Evolutionary conservation across 2,329 filamentous ascomycete genomes (phyloP), one percentile per base, ranked within the genome.

Genomic region (Colletotrichum tanaceti): DNA sequence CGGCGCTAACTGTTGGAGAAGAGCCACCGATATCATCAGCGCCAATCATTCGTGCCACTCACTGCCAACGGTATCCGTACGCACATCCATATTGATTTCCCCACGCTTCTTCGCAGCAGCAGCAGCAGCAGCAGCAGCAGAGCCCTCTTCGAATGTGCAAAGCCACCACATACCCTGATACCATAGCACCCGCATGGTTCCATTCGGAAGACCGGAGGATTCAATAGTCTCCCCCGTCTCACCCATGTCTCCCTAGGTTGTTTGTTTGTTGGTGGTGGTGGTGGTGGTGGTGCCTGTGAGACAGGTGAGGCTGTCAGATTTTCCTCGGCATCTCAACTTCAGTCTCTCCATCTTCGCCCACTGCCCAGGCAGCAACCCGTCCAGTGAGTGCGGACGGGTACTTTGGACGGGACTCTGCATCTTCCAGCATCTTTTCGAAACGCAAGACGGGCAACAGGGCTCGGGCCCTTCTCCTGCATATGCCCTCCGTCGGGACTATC

Each of bases 301-400:
- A 65, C 65, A 28, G 53, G 28, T 18, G 54, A 68, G 35, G 65
- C 55, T 68, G 65, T 55, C 61, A 59, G 61, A 58, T 55, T 58
- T 44, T 53, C 49, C 61, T 59, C 54, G 54, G 62, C 65, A 44
- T 49, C 58, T 39, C 32, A 65, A 54, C 18, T 59, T 55, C 61
- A 39, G 32, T 35, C 9, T 35, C 32, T 10, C 32, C 0, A 9
- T 10, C 32, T 35, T 35, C 32, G 7, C 32, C 28, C 57, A 59
- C 43, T 22, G 43, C 32, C 28, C 55, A 65, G 65, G 54, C 47
- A 65, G 61, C 54, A 68, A 52, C 24, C 52, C 60, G 22, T 35
- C 54, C n/a, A 11, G 32, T 41, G 47, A 35, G 7, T n/a, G 24
- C 10, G 32, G 32, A 41, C 35, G 20, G 13, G 9, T 20, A 44